Conservation (phyloP, 2,329 filamentous ascomycete species). For the Emmonsiellopsis sp. region DNA sequence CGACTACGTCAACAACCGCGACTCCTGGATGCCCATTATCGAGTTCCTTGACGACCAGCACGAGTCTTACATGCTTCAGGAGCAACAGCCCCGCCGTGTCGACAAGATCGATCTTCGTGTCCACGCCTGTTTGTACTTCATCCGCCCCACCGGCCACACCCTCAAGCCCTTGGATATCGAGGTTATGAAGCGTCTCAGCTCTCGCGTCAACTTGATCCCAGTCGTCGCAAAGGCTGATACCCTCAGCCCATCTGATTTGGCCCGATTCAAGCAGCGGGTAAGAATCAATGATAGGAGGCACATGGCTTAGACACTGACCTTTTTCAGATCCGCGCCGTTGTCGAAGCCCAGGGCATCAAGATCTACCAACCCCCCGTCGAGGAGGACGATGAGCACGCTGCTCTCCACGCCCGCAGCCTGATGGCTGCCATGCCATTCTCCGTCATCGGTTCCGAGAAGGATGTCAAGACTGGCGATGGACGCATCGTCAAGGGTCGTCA, state of each 20-base stretch:
- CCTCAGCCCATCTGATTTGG: slow-evolving; percentile 81
- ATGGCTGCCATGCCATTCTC: slow-evolving; percentile 98
- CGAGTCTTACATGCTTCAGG: slow-evolving; percentile 99
- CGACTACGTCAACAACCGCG: slow-evolving; percentile 99
- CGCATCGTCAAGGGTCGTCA: slow-evolving; percentile 98
- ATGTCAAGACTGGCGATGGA: slow-evolving; percentile 91
- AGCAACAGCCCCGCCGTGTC: slow-evolving; percentile 94
- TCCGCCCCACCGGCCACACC: slow-evolving; percentile 95
- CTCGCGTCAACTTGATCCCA: slow-evolving; percentile 95
- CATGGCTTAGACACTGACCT: not conserved
- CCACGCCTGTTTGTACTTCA: slow-evolving; percentile 97
- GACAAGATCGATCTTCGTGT: slow-evolving; percentile 99
- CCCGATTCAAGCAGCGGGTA: slow-evolving; percentile 92
- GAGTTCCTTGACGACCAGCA: slow-evolving; percentile 99
- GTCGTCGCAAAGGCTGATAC: slow-evolving; percentile 99
- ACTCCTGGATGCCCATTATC: slow-evolving; percentile 99
- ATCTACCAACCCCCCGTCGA: slow-evolving; percentile 97
- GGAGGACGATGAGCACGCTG: slow-evolving; percentile 95
- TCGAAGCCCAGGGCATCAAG: slow-evolving; percentile 98
- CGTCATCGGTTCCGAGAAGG: slow-evolving; percentile 98
- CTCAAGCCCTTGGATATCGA: slow-evolving; percentile 98
- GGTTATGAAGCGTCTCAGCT: slow-evolving; percentile 98
- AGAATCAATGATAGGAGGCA: slow-evolving; percentile 21
- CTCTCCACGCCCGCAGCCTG: slow-evolving; percentile 85
- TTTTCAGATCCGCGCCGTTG: slow-evolving; percentile 76